Base-by-base conservation (phyloP, 495 filamentous ascomycete species). In the Annulohypoxylon stygium region DNA sequence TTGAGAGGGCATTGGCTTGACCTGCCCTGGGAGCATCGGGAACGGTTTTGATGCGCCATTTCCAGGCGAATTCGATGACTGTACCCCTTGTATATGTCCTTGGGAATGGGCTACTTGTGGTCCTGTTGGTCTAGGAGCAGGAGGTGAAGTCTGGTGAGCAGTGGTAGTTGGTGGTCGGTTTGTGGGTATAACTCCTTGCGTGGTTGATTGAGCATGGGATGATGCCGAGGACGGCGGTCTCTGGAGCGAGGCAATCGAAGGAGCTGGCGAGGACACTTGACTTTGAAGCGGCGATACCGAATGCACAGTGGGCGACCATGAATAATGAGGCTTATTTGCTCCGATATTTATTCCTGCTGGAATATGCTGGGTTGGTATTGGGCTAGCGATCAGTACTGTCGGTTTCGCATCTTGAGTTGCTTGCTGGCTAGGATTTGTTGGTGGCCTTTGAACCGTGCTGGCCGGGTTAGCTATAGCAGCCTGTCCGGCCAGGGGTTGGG, bases 21-120 rank as follows among this genome's bases (percentile, higher is more conserved):
- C 67, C 61, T 78, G 77, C 18, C 77, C 77, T 2, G 77, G 77
- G 45, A 78, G 75, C 77, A 77, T 78, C 18, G 77, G 77, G 47
- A 71, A 78, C 2, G 77, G 75, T 20, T 74, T 77, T 6, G 55
- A 36, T 0, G 45, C 10, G 14, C 64, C 47, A 25, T 36, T 58
- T 16, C 37, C n/a, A 12, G 45, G 48, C 48, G 73, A 69, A 7
- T 16, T 54, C 2, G 63, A 10, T 14, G 59, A 50, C n/a, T 68
- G 68, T 12, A 3, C 25, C 12, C 12, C 23, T n/a, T 75, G 68
- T 10, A 34, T 25, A 20, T 53, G 57, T 18, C 37, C 61, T 11
- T 74, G 71, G 2, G n/a, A 8, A 37, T 73, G 65, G n/a, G 34
- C 14, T 4, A 36, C 43, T 60, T 69, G 71, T 12, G 55, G 37